Evolutionary conservation across 2,329 filamentous ascomycete species (phyloP), one percentile per base, ranked within the genome.

Genomic region (Ophiocordyceps unilateralis): DNA sequence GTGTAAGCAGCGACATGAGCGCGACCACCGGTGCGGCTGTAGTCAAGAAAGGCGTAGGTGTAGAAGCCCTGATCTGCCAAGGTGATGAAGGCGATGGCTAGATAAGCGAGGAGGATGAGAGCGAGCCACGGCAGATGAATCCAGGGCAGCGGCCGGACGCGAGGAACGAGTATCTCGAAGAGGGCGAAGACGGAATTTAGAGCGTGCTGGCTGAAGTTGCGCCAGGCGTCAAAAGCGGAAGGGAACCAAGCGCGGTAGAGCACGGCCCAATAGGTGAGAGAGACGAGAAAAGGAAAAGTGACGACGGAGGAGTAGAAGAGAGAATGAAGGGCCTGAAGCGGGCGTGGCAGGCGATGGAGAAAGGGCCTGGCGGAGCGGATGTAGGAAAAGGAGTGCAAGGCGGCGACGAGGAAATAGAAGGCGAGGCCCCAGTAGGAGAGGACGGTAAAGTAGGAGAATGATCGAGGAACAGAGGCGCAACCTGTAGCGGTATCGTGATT

Each of bases 381-480:
- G 62, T 89, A 91, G 40, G 68, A 70, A 42, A 75, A 63, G 6
- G 82, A 86, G 64, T 93, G 84, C 17, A 75, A 48, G 17, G 80
- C 68, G 1, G 81, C 69, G 53, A 79, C 64, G 44, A 78, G 67
- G 57, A 81, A 80, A 67, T 93, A 93, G 63, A 88, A 89, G 21
- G 74, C 78, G 30, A 89, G 63, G 2, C 83, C 83, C 83, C 83
- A 91, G 68, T 81, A 91, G 10, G 81, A 84, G 45, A 91, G 66
- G 53, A 78, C 68, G 23, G 86, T 93, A 66, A 93, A 93, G 68
- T 76, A 93, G 52, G 78, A 84, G 65, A 93, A 91, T 39, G 70
- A 71, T 39, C 66, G 60, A 42, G 66, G 63, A 22, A 74, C 70
- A 1, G 53, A 55, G 28, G 55, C 49, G 55, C 68, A 70, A 41